Conservation (phyloP, 768 basidiomycete genomes). For the Tricholoma matsutake region DNA sequence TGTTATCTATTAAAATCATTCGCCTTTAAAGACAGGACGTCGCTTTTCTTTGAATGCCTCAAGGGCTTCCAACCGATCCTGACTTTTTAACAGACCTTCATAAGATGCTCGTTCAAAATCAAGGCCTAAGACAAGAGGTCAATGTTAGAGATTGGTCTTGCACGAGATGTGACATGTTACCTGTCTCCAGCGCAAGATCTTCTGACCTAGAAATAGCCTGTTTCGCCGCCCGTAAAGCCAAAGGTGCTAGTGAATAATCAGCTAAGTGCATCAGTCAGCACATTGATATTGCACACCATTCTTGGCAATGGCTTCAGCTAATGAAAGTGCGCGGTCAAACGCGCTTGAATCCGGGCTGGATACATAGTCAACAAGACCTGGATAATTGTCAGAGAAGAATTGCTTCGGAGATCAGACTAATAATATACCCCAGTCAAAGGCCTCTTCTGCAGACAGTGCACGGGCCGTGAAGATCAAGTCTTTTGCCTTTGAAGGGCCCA, state of each 20-base stretch:
- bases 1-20: slow-evolving; percentile 38
- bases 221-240: slow-evolving; percentile 87
- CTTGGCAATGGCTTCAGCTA: slow-evolving; percentile 65
- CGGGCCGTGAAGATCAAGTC: slow-evolving; percentile 84
- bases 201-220: slow-evolving; percentile 76
- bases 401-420: slow-evolving; percentile 1
- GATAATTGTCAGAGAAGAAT: slow-evolving; percentile 7
- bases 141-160: neutral
- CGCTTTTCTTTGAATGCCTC: slow-evolving; percentile 86
- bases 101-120: slow-evolving; percentile 89
- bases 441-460: slow-evolving; percentile 61
- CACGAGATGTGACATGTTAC: slow-evolving; percentile 28
- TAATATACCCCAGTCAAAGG: slow-evolving; percentile 63
- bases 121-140: slow-evolving; percentile 49
- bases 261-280: neutral
- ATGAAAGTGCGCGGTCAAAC: slow-evolving; percentile 63
- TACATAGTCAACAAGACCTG: slow-evolving; percentile 83
- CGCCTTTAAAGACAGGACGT: slow-evolving; percentile 73
- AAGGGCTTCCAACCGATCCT: slow-evolving; percentile 82
- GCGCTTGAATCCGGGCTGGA: slow-evolving; percentile 57
- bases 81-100: slow-evolving; percentile 67
- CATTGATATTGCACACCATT: slow-evolving; percentile 48
- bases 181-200: slow-evolving; percentile 77
- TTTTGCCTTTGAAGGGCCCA: slow-evolving; percentile 81
- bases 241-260: slow-evolving; percentile 53